Evolutionary conservation across 441 rosid genomes (phyloP).

Genomic region (Flueggea neowawraea): DNA sequence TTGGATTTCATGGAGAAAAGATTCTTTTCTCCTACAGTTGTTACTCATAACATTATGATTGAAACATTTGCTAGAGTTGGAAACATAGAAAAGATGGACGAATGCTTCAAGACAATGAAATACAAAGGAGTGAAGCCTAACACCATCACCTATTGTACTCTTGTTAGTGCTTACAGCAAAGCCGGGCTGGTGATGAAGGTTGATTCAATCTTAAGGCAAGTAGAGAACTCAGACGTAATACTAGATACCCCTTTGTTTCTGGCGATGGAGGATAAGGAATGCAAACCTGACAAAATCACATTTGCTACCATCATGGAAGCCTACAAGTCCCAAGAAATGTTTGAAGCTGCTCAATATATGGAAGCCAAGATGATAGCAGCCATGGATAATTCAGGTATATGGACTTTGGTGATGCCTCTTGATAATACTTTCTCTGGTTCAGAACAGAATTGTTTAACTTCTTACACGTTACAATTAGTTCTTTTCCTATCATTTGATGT

Average conservation of each 20-base stretch:
- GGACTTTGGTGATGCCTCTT: too few species aligned
- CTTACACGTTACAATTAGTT: too few species aligned
- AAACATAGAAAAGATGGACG: slow-evolving; percentile 58
- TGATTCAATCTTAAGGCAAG: slow-evolving; percentile 71
- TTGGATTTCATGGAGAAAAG: slow-evolving; percentile 68
- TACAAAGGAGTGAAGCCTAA: slow-evolving; percentile 80
- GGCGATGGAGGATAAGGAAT: slow-evolving; percentile 62
- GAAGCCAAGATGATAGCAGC: slow-evolving; percentile 39
- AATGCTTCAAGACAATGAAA: slow-evolving; percentile 61
- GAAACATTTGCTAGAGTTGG: slow-evolving; percentile 73
- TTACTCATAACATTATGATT: slow-evolving; percentile 61
- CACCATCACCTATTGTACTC: slow-evolving; percentile 69
- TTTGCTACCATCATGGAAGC: slow-evolving; percentile 67
- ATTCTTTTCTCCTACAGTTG: slow-evolving; percentile 43
- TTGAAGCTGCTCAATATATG: slow-evolving; percentile 50
- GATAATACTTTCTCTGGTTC: too few species aligned
- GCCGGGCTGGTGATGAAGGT: slow-evolving; percentile 52
- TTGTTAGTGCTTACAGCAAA: slow-evolving; percentile 61
- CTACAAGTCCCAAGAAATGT: slow-evolving; percentile 66
- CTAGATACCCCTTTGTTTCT: slow-evolving; percentile 70
- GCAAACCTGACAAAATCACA: slow-evolving; percentile 64
- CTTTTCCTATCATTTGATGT: too few species aligned
- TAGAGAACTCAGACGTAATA: slow-evolving; percentile 69
- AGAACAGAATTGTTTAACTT: too few species aligned
- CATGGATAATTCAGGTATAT: slow-evolving; percentile 33